phyloP scores from a whole-genome alignment of 2,329 filamentous ascomycete species.

The Leptographium wingfieldii region DNA sequence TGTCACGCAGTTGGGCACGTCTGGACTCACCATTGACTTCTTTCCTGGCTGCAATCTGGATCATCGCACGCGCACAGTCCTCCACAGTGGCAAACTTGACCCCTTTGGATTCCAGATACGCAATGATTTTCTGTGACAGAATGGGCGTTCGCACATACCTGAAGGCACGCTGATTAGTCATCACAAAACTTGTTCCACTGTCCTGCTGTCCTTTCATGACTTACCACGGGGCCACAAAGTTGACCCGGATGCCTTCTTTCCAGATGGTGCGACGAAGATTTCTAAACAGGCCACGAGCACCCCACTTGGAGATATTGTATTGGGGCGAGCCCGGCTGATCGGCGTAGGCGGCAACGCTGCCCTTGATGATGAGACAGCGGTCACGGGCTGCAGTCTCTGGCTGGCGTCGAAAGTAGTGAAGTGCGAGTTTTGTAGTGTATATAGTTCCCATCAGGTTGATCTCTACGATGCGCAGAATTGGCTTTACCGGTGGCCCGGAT shows the following conservation, averaged over 20 bases:
- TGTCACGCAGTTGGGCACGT: not conserved
- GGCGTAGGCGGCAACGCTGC: conserved; percentile 33
- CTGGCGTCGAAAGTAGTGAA: conserved; percentile 32
- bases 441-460: conserved; percentile 29
- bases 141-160: conserved; percentile 7
- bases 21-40: conserved; percentile 2
- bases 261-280: conserved; percentile 24
- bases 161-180: not conserved
- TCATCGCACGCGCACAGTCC: conserved; percentile 4
- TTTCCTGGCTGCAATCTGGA: not conserved
- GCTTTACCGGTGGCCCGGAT: conserved; percentile 20
- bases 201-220: not conserved
- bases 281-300: conserved; percentile 28
- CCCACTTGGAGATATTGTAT: conserved; percentile 32
- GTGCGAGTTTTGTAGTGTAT: conserved; percentile 32
- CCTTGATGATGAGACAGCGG: conserved; percentile 35
- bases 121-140: conserved; percentile 1
- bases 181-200: not conserved
- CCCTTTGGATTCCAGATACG: conserved; percentile 1
- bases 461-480: conserved; percentile 27
- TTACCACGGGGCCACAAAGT: conserved; percentile 32
- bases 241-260: conserved; percentile 31
- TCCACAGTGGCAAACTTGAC: conserved; percentile 8
- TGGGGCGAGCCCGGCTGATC: conserved; percentile 29
- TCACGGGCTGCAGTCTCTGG: conserved; percentile 25